These are phyloP conservation scores for Filobasidium floriforme DNA, from an alignment of 768 basidiomycete species.

Conservation along the genomic window DNA sequence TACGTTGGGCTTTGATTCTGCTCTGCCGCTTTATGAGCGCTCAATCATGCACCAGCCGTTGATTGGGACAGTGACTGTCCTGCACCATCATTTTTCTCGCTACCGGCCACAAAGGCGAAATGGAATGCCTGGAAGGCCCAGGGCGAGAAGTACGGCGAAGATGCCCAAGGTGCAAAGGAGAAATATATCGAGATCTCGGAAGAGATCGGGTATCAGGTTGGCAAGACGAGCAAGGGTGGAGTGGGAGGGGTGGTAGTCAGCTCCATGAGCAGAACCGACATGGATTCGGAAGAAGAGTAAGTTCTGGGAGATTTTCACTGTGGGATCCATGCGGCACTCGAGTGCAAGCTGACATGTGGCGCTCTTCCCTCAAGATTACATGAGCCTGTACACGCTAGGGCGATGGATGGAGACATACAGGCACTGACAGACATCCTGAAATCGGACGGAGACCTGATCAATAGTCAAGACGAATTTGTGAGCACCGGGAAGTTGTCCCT, in stretches of 20 bases:
- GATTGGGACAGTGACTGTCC: slow-evolving; percentile 24
- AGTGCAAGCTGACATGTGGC: background rate
- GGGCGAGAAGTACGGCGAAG: slow-evolving; percentile 19
- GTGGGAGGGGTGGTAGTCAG: slow-evolving; percentile 35
- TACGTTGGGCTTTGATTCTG: slow-evolving; percentile 21
- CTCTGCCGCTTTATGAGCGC: background rate
- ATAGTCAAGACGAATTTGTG: slow-evolving; percentile 67
- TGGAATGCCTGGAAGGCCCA: slow-evolving; percentile 35
- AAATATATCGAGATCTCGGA: slow-evolving; percentile 36
- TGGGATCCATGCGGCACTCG: background rate
- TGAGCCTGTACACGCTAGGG: slow-evolving; percentile 54
- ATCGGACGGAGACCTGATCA: slow-evolving; percentile 50
- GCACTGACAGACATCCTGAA: slow-evolving; percentile 49
- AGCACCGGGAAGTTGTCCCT: slow-evolving; percentile 33
- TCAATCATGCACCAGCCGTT: background rate
- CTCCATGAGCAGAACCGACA: slow-evolving; percentile 23
- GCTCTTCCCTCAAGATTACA: background rate
- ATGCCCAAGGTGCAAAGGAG: slow-evolving; percentile 22
- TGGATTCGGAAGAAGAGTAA: too few species aligned
- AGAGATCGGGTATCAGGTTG: slow-evolving; percentile 27
- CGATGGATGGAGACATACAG: slow-evolving; percentile 54
- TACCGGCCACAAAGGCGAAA: slow-evolving; percentile 36
- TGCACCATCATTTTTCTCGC: slow-evolving; percentile 38
- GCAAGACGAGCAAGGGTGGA: slow-evolving; percentile 17
- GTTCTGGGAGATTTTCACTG: background rate